Evolutionary conservation across 78 protist genomes (phyloP), one percentile per base, ranked within the genome.

Genomic region (Acrasis kona): DNA sequence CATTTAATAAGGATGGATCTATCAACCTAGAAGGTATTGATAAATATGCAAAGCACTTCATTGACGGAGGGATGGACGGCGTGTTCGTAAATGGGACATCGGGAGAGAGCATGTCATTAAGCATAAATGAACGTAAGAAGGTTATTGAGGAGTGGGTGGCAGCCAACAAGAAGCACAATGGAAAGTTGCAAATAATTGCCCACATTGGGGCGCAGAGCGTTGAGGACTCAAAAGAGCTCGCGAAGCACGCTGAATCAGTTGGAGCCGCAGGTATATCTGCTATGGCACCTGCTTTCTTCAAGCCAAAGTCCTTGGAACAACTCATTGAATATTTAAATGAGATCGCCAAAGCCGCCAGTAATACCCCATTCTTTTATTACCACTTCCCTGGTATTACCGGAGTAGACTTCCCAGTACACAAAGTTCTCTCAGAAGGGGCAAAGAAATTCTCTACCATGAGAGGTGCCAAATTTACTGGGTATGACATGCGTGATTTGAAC

Each of bases 331-430:
- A 70, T 58, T 28, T 7, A 28, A 8, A 5, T 19, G 39, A 70
- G 39, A 58, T 70, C 38, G 74, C 74, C 10, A 5, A 41, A 7
- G 74, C 5, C 36, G 74, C 74, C 27, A 41, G 70, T 19, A 70
- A 70, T 28, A 70, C 74, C 8, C 74, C 74, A 5, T 70, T 70
- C 74, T 8, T 70, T 28, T 70, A 70, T 58, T 70, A 70, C 74
- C 74, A 70, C 74, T 70, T 70, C 42, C 74, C 74, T 31, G 74
- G 41, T 19, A 70, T 70, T 29, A 70, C 74, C 5, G 74, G 74
- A 7, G 74, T 70, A 28, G 7, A 7, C 38, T 70, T 70, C 7
- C 74, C 74, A 19, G 30, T 70, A 37, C 70, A 41, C n/a, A 58
- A 8, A 5, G 8, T 70, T 5, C 38, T 70, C 70, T 7, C 38